Evolutionary conservation across 495 filamentous ascomycete genomes (phyloP).

Genomic region (Trichoderma asperelloides): DNA sequence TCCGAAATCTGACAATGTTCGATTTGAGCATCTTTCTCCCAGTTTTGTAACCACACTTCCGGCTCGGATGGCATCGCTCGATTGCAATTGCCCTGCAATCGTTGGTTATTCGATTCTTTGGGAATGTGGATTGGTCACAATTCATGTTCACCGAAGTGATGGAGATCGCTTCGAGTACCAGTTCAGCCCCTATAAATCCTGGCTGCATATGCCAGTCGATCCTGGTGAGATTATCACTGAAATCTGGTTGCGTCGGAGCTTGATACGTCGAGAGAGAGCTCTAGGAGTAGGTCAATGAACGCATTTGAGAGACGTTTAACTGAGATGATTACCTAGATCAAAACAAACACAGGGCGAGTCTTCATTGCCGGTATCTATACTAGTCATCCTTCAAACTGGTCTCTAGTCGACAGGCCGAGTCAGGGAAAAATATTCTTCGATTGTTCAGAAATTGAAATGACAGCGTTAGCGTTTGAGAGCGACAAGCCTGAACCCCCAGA

Average conservation of each 20-base stretch:
- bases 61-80: background rate
- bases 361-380: background rate
- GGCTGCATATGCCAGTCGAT: background rate
- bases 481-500: background rate
- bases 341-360: background rate
- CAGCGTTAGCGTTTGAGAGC: background rate
- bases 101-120: background rate
- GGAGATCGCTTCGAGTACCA: background rate
- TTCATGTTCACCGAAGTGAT: background rate
- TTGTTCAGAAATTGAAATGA: background rate
- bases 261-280: background rate
- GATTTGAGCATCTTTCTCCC: background rate
- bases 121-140: background rate
- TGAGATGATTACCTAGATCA: background rate
- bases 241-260: background rate
- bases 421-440: background rate
- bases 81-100: background rate
- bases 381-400: background rate
- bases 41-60: background rate
- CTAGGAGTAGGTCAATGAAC: background rate
- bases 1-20: background rate
- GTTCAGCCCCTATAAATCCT: background rate
- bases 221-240: background rate
- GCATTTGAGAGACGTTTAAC: background rate
- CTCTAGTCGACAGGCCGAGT: background rate